Conservation (phyloP, 2,329 filamentous ascomycete species). For the Cryphonectria parasitica region DNA sequence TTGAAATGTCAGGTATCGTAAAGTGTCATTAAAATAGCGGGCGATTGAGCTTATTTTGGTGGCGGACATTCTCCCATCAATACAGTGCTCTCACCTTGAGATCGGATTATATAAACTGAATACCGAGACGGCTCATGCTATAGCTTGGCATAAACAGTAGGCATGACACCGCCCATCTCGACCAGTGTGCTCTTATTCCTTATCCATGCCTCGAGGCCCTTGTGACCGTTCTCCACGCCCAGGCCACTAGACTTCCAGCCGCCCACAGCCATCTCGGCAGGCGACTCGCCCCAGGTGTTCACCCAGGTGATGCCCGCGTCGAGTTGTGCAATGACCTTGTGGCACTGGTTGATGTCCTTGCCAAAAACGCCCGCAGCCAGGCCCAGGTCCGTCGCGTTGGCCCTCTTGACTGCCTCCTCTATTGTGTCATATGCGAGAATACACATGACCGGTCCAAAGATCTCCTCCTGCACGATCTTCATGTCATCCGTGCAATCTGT, state of each 20-base stretch:
- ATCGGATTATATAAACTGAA: not conserved
- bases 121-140: constrained; percentile 39
- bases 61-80: not conserved
- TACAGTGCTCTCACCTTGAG: not conserved
- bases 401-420: constrained; percentile 71
- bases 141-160: constrained; percentile 74
- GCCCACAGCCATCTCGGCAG: constrained; percentile 89
- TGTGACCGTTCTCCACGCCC: constrained; percentile 83
- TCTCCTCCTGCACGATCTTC: constrained; percentile 80
- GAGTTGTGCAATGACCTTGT: constrained; percentile 70
- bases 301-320: constrained; percentile 91
- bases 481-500: constrained; percentile 83
- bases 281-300: constrained; percentile 91
- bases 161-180: constrained; percentile 74
- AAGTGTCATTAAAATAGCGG: not conserved
- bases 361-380: constrained; percentile 86
- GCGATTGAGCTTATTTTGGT: not conserved
- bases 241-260: constrained; percentile 92
- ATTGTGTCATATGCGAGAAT: constrained; percentile 74
- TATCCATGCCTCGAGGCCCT: constrained; percentile 80
- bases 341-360: constrained; percentile 72
- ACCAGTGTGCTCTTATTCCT: constrained; percentile 87
- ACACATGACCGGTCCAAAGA: constrained; percentile 86
- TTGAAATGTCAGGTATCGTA: not conserved
- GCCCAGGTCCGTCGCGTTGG: constrained; percentile 77